These are phyloP conservation scores for Aspergillus novofumigatus DNA, from an alignment of 2,329 filamentous ascomycete genomes.

Conservation along the genomic window DNA sequence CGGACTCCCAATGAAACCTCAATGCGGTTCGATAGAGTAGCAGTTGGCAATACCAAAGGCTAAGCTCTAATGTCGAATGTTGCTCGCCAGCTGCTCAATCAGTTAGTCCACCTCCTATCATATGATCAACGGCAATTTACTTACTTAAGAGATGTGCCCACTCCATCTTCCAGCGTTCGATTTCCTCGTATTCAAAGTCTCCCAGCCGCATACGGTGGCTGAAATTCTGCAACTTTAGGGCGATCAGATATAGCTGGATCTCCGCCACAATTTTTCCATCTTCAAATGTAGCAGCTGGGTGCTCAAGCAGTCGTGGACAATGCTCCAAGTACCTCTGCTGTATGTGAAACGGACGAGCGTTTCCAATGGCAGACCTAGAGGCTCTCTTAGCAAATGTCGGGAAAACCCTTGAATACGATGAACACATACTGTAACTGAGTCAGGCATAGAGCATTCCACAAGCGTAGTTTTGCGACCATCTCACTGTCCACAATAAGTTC, in stretches of 20 bases:
- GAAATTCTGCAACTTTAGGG: slow-evolving; percentile 22
- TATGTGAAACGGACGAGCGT: slow-evolving; percentile 28
- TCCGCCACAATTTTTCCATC: slow-evolving; percentile 30
- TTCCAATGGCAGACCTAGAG: slow-evolving; percentile 26
- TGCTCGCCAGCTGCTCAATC: slow-evolving; percentile 20
- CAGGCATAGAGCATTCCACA: slow-evolving; percentile 33
- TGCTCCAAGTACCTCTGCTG: slow-evolving; percentile 27
- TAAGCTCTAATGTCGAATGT: slow-evolving; percentile 30
- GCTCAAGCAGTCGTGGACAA: slow-evolving; percentile 28
- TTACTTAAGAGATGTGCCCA: slow-evolving; percentile 31
- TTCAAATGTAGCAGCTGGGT: slow-evolving; percentile 26
- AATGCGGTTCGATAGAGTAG: slow-evolving; percentile 30
- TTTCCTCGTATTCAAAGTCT: slow-evolving; percentile 29
- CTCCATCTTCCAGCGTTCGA: slow-evolving; percentile 33
- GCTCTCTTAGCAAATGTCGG: slow-evolving; percentile 7
- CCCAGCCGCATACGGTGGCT: slow-evolving; percentile 23
- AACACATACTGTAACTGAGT: slow-evolving; percentile 30
- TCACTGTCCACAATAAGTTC: slow-evolving; percentile 26
- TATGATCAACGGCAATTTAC: not conserved
- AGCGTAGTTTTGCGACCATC: slow-evolving; percentile 26
- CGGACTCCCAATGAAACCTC: slow-evolving; percentile 22
- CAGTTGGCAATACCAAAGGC: slow-evolving; percentile 34
- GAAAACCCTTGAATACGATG: not conserved
- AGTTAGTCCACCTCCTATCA: slow-evolving; percentile 1
- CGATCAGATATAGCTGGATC: slow-evolving; percentile 30